Percentiles rank a stretch among this genome's conserved stretches.
phyloP scores from a whole-genome alignment of 345 rosid species.

The Eucalyptus grandis region DNA sequence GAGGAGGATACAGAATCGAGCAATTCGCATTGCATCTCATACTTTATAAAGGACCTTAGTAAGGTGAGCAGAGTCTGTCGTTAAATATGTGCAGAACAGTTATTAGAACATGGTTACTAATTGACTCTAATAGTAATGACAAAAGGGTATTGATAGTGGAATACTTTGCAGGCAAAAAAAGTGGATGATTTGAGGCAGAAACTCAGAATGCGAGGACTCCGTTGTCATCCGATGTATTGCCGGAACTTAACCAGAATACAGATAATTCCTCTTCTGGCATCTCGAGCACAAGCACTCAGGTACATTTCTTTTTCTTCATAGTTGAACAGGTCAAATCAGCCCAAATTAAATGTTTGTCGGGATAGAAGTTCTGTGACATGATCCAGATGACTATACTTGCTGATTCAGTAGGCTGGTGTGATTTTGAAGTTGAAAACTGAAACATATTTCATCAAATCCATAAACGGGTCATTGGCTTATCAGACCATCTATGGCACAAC shows the following conservation, averaged over 20 bases:
- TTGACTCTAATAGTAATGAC: neutral
- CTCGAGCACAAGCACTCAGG: constrained; percentile 96
- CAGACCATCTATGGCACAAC: neutral
- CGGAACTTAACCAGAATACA: constrained; percentile 73
- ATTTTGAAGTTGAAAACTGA: neutral
- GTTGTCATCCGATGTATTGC: constrained; percentile 97
- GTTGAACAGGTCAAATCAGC: neutral
- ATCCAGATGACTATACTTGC: neutral
- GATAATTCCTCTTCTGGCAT: constrained; percentile 81
- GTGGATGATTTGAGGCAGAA: constrained; percentile 90
- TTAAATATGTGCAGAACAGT: neutral
- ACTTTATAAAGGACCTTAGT: constrained; percentile 45
- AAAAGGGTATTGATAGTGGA: neutral
- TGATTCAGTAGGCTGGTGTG: neutral
- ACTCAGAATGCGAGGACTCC: constrained; percentile 88
- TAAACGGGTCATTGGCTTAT: neutral
- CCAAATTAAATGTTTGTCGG: neutral
- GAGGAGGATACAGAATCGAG: constrained; percentile 54
- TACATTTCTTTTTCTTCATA: neutral
- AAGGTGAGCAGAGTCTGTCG: constrained; percentile 23
- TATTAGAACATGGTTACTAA: neutral
- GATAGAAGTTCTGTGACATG: neutral
- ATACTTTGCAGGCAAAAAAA: constrained; percentile 45
- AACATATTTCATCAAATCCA: neutral
- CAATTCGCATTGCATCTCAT: constrained; percentile 67